Base-by-base conservation (phyloP, 2,329 filamentous ascomycete species). In the Trichoderma lentiforme region DNA sequence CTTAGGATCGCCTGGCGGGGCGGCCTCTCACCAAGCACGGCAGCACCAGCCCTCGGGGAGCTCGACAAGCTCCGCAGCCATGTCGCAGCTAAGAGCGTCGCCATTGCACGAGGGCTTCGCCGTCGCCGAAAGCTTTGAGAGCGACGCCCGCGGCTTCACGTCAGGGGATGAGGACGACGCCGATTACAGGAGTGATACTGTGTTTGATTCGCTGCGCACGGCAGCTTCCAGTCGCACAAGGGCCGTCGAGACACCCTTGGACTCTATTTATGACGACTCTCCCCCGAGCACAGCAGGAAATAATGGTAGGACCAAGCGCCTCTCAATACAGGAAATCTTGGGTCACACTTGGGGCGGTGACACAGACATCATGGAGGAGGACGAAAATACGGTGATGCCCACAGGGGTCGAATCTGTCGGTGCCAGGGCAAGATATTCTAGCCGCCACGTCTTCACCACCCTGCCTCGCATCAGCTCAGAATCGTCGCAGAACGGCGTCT, bases 221-320 rank as follows among this genome's bases (percentile, higher is more conserved):
- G 86, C 88, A 73, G 90, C 88, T 51, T 93, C 92, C 11, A 87
- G 88, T 73, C 91, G 90, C 73, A 86, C 88, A 69, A 88, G 90
- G 73, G 88, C 89, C 39, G 86, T 90, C 61, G 90, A 93, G 78
- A 92, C 91, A 32, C 91, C 92, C 18, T 83, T 94, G 64, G 92
- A 94, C 77, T 93, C 90, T 28, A 92, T 94, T 84, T 95, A 94
- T 80, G 92, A 95, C 81, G 92, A 95, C 76, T 93, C 92, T 15
- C 91, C 91, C 43, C 88, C 89, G 8, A 88, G 86, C 77, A 86
- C 87, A 1, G 85, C 86, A 21, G 83, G 85, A 69, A 86, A 86
- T 74, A 86, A 86, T 74, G 81, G 75, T 75, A 89, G 85, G 77
- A 82, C 84, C 3, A 89, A 88, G 76, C 83, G 88, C 30, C 78